Evolutionary conservation across 768 basidiomycete species (phyloP).

Genomic region (Neoboletus brunneissimus): DNA sequence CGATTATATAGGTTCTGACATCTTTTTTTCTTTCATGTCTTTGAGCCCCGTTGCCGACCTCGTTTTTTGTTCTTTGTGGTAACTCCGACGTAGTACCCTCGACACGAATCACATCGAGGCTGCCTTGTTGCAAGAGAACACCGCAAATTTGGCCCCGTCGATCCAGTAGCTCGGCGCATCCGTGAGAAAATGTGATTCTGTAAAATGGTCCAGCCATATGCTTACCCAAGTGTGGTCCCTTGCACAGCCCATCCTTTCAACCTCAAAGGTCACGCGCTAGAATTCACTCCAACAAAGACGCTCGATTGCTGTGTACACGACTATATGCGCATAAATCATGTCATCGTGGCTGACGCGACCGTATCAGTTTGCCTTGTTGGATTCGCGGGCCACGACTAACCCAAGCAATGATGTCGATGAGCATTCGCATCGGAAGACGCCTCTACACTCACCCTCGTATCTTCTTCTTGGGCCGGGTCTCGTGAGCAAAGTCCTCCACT

Average conservation of each 20-base stretch:
- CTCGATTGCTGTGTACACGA: slow-evolving; percentile 16
- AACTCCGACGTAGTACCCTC: slow-evolving; percentile 38
- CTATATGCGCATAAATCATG: slow-evolving; percentile 6
- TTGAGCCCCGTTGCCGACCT: slow-evolving; percentile 38
- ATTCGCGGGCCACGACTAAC: slow-evolving; percentile 70
- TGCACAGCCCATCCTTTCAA: slow-evolving; percentile 19
- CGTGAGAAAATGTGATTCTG: slow-evolving; percentile 32
- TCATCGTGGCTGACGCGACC: slow-evolving; percentile 50
- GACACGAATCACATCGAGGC: slow-evolving; percentile 36
- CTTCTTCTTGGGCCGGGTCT: slow-evolving; percentile 67
- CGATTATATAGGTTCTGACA: slow-evolving; percentile 31
- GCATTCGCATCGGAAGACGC: not conserved
- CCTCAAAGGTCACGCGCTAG: slow-evolving; percentile 10
- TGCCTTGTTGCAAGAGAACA: slow-evolving; percentile 30
- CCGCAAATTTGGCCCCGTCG: slow-evolving; percentile 13
- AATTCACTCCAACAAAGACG: slow-evolving; percentile 7
- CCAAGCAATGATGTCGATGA: not conserved
- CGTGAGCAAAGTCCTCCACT: slow-evolving; percentile 61
- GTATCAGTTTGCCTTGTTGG: slow-evolving; percentile 72
- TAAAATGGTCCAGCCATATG: slow-evolving; percentile 25
- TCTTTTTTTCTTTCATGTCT: slow-evolving; percentile 39
- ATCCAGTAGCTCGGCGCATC: slow-evolving; percentile 18
- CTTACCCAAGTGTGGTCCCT: slow-evolving; percentile 13
- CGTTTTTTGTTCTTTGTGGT: slow-evolving; percentile 40
- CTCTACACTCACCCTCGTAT: slow-evolving; percentile 64